Conservation (phyloP, 176 grass and related monocot genomes). For the Oryza glaberrima region DNA sequence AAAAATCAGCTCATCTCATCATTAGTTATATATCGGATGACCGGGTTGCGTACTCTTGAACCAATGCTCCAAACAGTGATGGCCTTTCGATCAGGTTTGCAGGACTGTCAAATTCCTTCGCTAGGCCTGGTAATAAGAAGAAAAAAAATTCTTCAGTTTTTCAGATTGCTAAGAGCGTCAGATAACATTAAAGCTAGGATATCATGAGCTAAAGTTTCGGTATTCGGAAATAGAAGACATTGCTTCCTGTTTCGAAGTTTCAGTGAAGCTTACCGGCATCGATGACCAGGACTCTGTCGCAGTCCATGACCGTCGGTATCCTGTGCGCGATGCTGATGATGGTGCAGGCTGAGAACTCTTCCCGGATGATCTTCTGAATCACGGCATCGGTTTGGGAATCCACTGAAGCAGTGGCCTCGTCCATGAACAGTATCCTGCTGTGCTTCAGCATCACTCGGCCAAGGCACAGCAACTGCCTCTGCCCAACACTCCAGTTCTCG, state of each 20-base stretch:
- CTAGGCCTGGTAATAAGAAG: constrained; percentile 55
- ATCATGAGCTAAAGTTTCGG: not conserved
- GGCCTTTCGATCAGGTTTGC: constrained; percentile 75
- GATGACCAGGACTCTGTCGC: constrained; percentile 80
- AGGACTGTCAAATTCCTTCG: constrained; percentile 83
- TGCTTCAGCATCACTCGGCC: constrained; percentile 93
- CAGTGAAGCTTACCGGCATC: constrained; percentile 66
- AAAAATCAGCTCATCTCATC: constrained; percentile 31
- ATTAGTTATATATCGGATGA: constrained; percentile 67
- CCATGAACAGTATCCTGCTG: constrained; percentile 94
- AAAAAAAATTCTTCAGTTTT: not conserved
- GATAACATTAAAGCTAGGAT: not conserved
- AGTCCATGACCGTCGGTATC: constrained; percentile 99
- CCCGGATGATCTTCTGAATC: constrained; percentile 93
- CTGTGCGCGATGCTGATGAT: constrained; percentile 99
- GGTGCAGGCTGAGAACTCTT: constrained; percentile 85
- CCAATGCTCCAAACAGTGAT: constrained; percentile 85
- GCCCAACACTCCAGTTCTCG: constrained; percentile 98
- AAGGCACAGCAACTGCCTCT: constrained; percentile 85
- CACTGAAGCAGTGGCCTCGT: constrained; percentile 95
- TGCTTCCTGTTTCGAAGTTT: constrained; percentile 14
- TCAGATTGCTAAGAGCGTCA: not conserved
- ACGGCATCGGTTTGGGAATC: constrained; percentile 96
- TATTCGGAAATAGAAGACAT: not conserved
- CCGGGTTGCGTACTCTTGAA: constrained; percentile 92